These are phyloP conservation scores for Penicillium macrosclerotiorum DNA, from an alignment of 495 filamentous ascomycete genomes.

Conservation along the genomic window DNA sequence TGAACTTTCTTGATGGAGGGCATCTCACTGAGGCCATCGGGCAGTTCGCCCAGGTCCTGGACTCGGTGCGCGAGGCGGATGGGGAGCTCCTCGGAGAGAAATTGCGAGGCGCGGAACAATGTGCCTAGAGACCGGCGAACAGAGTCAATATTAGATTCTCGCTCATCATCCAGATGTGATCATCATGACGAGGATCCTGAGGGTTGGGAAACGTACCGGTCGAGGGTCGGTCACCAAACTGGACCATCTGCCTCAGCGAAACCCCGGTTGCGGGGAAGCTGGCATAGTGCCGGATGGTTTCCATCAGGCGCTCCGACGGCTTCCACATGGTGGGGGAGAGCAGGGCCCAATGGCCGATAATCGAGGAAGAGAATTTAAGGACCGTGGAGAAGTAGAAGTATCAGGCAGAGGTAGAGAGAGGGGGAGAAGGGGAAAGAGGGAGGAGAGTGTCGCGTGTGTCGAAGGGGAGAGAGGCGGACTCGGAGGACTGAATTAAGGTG, in stretches of 20 bases:
- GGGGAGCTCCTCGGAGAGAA: conserved; percentile 95
- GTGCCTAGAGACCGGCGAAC: conserved; percentile 73
- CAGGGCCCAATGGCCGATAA: conserved; percentile 33
- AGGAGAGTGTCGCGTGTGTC: conserved; percentile 31
- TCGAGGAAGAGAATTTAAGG: not conserved
- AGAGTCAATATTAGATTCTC: no score
- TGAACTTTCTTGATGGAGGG: conserved; percentile 91
- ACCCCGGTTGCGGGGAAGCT: conserved; percentile 96
- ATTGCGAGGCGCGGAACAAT: conserved; percentile 94
- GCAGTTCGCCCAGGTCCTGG: conserved; percentile 84
- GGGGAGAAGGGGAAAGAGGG: conserved; percentile 10
- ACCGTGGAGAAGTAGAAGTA: not conserved
- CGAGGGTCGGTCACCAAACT: conserved; percentile 90
- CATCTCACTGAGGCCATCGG: conserved; percentile 98
- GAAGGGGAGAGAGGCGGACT: conserved; percentile 1
- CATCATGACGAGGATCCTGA: not conserved
- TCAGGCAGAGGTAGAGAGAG: no score
- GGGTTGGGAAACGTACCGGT: conserved; percentile 57
- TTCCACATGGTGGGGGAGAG: conserved; percentile 71
- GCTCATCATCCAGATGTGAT: no score
- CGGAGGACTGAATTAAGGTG: not conserved
- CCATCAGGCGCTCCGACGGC: conserved; percentile 84
- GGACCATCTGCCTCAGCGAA: conserved; percentile 96
- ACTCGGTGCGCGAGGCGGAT: conserved; percentile 96
- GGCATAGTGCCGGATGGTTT: conserved; percentile 98